Evolutionary conservation across 2,329 filamentous ascomycete species (phyloP), one percentile per base, ranked within the genome.

Genomic region (Monosporascus sp.): DNA sequence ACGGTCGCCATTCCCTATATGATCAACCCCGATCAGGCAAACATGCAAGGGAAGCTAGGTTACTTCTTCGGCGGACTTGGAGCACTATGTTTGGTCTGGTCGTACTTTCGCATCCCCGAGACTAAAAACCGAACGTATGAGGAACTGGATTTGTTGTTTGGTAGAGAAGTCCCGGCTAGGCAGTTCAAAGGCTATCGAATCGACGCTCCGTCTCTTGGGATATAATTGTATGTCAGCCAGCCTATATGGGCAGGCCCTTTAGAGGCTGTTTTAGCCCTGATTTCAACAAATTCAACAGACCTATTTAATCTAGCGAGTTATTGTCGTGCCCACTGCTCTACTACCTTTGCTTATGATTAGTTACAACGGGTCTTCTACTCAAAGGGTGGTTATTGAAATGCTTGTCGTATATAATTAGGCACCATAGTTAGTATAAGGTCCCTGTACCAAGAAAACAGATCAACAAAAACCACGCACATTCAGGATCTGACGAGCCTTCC

Each of bases 1-100:
- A 75, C 72, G 2, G 69, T 75, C 0, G 72, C 70, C 1, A 74
- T 75, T 48, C 73, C 73, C 2, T 75, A 75, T 54, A 69, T 75
- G 67, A 74, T 75, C 55, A 75, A 75, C 54, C 71, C 71, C 1
- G 70, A 72, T 48, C 62, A 75, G 59, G 72, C 70, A 26, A 73
- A 75, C 51, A 69, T 73, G 66, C 71, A 72, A 50, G 73, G 73
- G 6, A 75, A 75, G 56, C 61, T 73, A 6, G 69, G 70, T 1
- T 75, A 72, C 53, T 73, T 72, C 58, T 74, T 72, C 49, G 72
- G 71, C 16, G 71, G 71, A 0, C 53, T 73, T 14, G 70, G 68
- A 6, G 59, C 64, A 1, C 14, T 73, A 5, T 73, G 71, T 49
- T 64, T 69, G 8, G 47, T 68, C 1, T 73, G 71, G 71, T 66